Conservation (phyloP, 1,139 yeast genomes). For the Candida labiduridarum region DNA sequence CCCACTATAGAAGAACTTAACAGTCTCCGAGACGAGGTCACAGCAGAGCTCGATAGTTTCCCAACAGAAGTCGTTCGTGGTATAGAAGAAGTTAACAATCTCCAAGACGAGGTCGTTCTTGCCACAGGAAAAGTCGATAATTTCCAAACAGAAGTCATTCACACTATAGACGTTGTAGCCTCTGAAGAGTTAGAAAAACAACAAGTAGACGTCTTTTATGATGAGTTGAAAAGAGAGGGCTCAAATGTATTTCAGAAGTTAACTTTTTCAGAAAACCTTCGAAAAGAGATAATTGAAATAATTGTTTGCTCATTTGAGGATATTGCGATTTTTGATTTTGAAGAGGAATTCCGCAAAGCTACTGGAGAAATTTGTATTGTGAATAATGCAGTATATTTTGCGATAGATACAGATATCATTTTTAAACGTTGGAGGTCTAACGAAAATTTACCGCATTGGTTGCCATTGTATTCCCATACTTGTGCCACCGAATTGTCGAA, state of each 20-base stretch:
- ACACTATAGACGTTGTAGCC: too few relatives aligned
- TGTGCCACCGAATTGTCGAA: background rate
- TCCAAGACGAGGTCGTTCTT: too few relatives aligned
- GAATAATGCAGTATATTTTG: background rate
- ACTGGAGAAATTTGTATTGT: background rate
- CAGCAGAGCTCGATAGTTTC: too few relatives aligned
- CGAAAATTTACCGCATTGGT: background rate
- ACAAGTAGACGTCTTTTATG: background rate
- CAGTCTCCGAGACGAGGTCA: too few relatives aligned
- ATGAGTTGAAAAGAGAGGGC: background rate
- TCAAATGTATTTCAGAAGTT: background rate
- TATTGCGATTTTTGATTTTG: background rate
- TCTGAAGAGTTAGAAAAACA: background rate
- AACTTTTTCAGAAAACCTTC: background rate
- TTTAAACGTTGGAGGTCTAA: background rate
- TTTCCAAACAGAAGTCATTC: too few relatives aligned
- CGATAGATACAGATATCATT: background rate
- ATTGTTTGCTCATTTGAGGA: background rate
- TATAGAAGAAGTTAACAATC: too few relatives aligned
- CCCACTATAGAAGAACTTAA: too few relatives aligned
- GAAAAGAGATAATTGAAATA: background rate
- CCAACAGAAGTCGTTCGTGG: too few relatives aligned
- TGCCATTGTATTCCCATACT: too few relatives aligned
- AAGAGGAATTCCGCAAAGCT: too few relatives aligned
- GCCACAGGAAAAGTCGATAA: too few relatives aligned